Percentiles rank a stretch among this genome's conserved stretches.
These are phyloP conservation scores for Leccinum truebloodii DNA, from an alignment of 768 basidiomycete species.

Conservation along the genomic window DNA sequence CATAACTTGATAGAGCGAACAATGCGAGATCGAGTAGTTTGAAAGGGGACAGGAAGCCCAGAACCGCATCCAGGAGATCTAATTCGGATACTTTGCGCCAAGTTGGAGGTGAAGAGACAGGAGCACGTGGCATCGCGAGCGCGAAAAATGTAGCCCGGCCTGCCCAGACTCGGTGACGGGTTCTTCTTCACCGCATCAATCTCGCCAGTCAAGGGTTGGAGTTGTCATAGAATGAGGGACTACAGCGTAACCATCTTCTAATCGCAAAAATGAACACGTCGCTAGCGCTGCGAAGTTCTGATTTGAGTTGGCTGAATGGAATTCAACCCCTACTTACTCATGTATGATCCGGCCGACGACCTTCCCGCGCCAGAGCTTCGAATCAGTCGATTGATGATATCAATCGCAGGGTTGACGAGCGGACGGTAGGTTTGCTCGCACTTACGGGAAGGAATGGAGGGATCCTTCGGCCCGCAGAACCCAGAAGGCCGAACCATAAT, in stretches of 20 bases:
- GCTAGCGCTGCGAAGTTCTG: constrained; percentile 6
- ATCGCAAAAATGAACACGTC: constrained; percentile 1
- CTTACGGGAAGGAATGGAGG: constrained; percentile 19
- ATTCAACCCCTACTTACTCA: neutral
- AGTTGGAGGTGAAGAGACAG: constrained; percentile 10
- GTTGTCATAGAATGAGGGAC: constrained; percentile 14
- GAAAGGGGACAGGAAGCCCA: constrained; percentile 10
- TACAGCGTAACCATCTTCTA: constrained; percentile 8
- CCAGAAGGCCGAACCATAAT: constrained; percentile 2
- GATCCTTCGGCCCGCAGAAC: constrained; percentile 1
- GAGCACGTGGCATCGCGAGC: neutral
- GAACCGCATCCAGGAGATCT: neutral
- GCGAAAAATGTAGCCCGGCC: constrained; percentile 13
- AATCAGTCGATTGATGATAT: neutral
- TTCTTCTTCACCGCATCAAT: neutral
- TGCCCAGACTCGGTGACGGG: neutral
- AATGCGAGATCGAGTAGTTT: constrained; percentile 24
- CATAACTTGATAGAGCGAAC: constrained; percentile 26
- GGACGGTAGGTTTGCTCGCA: constrained; percentile 8
- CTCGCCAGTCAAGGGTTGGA: neutral
- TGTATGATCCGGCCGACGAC: constrained; percentile 27
- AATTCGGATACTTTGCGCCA: constrained; percentile 10
- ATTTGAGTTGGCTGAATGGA: constrained; percentile 1
- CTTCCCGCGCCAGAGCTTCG: neutral
- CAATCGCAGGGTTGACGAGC: constrained; percentile 1